Evolutionary conservation across 768 basidiomycete species (phyloP), one percentile per base, ranked within the genome.

Genomic region (Pleurotus sapidus): DNA sequence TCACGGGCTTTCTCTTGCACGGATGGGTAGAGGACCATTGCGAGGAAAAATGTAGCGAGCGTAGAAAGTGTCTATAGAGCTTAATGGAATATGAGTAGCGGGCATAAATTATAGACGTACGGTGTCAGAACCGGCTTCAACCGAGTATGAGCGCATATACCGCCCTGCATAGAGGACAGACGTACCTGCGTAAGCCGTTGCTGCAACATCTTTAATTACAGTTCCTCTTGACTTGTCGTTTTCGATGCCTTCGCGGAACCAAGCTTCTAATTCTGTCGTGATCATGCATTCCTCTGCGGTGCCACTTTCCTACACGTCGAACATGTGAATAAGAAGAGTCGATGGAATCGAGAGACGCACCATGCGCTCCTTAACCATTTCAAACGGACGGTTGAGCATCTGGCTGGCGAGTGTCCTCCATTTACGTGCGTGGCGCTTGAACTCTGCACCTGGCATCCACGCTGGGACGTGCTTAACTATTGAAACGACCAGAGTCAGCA

Each of bases 361-460:
- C 67, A 84, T 77, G 59, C 80, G 76, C 17, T 78, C 62, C 39
- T 74, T 72, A 4, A 77, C 77, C 49, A 70, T 78, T 5, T 70
- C 63, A 46, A 72, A 81, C 0, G 85, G 84, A 5, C 65, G 66
- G 18, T 76, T 71, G 3, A 78, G 67, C 68, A 81, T 75, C 6
- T 72, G 67, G 2, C 66, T 61, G 1, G 78, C 68, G 1, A 72
- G 72, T 56, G 68, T 65, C 5, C 68, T 69, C 77, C 77, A 81
- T 27, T 67, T 61, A 0, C 66, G 61, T 3, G 81, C 84, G 4
- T 73, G 69, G 23, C 68, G 64, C 64, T 83, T 74, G 70, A 86
- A 87, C 0, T 72, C 73, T 45, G 77, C 77, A 0, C 84, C 83
- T 24, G 84, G 84, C 20, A 85, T 61, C 80, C 83, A 83, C 59